Conservation (phyloP, 2,329 filamentous ascomycete species). For the Trichoderma endophyticum region DNA sequence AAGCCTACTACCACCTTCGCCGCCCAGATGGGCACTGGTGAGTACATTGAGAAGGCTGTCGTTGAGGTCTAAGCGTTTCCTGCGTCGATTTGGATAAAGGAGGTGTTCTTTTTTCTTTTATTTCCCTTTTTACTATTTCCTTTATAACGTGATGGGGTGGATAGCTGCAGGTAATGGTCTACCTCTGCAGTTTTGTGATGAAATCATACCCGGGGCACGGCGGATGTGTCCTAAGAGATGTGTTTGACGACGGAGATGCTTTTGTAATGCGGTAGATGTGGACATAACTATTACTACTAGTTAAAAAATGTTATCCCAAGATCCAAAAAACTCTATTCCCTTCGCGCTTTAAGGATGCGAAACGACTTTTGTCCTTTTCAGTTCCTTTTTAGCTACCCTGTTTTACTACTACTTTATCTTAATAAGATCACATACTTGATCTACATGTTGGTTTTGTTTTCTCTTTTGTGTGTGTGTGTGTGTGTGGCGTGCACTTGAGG, state of each 20-base stretch:
- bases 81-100: background rate
- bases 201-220: slow-evolving; percentile 17
- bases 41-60: slow-evolving; percentile 32
- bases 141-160: slow-evolving; percentile 8
- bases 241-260: slow-evolving; percentile 13
- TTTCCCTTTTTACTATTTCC: background rate
- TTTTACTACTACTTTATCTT: slow-evolving; percentile 9
- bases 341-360: slow-evolving; percentile 5
- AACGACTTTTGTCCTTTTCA: background rate
- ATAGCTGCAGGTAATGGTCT: slow-evolving; percentile 10
- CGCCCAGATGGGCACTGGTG: slow-evolving; percentile 34
- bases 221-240: slow-evolving; percentile 6
- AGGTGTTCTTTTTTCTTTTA: background rate
- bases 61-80: slow-evolving; percentile 28
- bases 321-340: background rate
- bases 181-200: slow-evolving; percentile 11
- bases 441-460: background rate
- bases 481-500: background rate
- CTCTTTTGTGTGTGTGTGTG: background rate
- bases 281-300: slow-evolving; percentile 2
- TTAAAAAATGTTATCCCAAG: slow-evolving; percentile 11
- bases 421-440: slow-evolving; percentile 11
- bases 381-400: background rate
- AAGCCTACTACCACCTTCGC: slow-evolving; percentile 69
- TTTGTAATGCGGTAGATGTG: slow-evolving; percentile 17